Evolutionary conservation across 2,329 filamentous ascomycete species (phyloP).

Genomic region (Alternaria longipes): DNA sequence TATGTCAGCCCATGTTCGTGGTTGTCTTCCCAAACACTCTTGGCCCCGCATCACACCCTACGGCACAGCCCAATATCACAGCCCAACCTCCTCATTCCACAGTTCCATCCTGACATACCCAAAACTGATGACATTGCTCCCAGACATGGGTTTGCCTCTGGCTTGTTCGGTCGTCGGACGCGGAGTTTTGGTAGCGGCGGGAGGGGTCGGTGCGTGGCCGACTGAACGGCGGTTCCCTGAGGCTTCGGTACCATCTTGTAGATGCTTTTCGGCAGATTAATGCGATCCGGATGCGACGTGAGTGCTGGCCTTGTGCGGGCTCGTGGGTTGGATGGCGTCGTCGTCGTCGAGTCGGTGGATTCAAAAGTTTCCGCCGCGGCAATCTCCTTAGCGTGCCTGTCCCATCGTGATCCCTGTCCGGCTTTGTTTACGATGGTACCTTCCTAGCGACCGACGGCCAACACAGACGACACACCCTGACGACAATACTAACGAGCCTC

Average conservation of each 20-base stretch:
- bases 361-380: slow-evolving; percentile 30
- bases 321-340: slow-evolving; percentile 12
- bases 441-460: slow-evolving; percentile 19
- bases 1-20: slow-evolving; percentile 29
- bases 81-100: neutral
- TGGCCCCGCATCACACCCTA: neutral
- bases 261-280: slow-evolving; percentile 3
- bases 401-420: slow-evolving; percentile 14
- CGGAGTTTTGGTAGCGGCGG: slow-evolving; percentile 70
- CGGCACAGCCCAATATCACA: neutral
- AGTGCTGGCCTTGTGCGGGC: neutral
- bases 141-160: slow-evolving; percentile 70
- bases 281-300: neutral
- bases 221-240: slow-evolving; percentile 43
- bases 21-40: slow-evolving; percentile 2
- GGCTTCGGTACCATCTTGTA: slow-evolving; percentile 50
- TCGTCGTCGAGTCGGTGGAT: slow-evolving; percentile 1
- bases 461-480: slow-evolving; percentile 19
- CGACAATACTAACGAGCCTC: slow-evolving; percentile 13
- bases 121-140: slow-evolving; percentile 72
- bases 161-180: slow-evolving; percentile 69
- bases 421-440: slow-evolving; percentile 25
- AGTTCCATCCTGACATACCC: slow-evolving; percentile 56
- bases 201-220: slow-evolving; percentile 59
- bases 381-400: slow-evolving; percentile 22